Conservation (phyloP, 2,329 filamentous ascomycete species). For the Geosmithia morbida region DNA sequence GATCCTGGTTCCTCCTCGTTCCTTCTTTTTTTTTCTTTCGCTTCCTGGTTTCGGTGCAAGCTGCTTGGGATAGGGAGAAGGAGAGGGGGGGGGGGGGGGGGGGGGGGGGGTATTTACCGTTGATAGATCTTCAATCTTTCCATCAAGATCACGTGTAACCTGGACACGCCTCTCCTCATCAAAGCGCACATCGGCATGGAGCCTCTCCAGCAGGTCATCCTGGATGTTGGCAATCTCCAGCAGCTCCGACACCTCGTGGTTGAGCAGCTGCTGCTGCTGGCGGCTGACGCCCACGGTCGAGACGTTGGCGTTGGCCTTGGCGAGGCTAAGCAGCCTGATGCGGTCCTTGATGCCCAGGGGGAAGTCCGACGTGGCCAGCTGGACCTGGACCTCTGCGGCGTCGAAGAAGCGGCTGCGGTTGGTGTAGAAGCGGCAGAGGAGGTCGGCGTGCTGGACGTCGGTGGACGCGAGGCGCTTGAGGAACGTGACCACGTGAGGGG, state of each 20-base stretch:
- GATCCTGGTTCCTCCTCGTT: no score
- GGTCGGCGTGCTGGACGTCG: conserved; percentile 67
- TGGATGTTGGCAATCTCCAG: conserved; percentile 93
- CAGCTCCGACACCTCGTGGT: conserved; percentile 72
- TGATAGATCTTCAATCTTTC: conserved; percentile 62
- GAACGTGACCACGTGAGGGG: conserved; percentile 75
- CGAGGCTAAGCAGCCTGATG: conserved; percentile 78
- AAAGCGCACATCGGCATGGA: conserved; percentile 59
- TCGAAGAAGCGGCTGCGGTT: conserved; percentile 73
- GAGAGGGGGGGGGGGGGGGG: no score
- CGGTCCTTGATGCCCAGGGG: conserved; percentile 65
- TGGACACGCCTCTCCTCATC: conserved; percentile 44
- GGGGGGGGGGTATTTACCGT: conserved; percentile 40
- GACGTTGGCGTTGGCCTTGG: conserved; percentile 85
- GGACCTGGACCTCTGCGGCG: conserved; percentile 73
- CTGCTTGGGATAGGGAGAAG: no score
- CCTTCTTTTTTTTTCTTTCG: no score
- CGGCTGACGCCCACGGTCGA: conserved; percentile 62
- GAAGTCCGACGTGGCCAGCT: conserved; percentile 75
- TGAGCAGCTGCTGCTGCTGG: conserved; percentile 69
- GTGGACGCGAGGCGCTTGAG: conserved; percentile 61
- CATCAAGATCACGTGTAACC: conserved; percentile 56
- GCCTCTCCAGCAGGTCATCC: conserved; percentile 70
- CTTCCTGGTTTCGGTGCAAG: no score
- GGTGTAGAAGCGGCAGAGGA: conserved; percentile 86